phyloP scores from a whole-genome alignment of 768 basidiomycete species.

The Lentinus brumalis region DNA sequence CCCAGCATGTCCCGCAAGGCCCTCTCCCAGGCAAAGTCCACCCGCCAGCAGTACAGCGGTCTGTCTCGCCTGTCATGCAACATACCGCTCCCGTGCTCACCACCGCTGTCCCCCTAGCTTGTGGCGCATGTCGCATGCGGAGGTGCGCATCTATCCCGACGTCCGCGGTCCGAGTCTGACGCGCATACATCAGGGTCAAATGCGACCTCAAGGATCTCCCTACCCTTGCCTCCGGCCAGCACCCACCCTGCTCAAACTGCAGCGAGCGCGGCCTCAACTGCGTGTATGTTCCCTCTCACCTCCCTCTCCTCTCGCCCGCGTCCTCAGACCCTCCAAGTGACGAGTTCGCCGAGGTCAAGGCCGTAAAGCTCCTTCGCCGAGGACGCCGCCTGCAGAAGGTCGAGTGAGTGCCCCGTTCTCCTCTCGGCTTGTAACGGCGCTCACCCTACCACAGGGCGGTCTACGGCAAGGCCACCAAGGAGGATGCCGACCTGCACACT shows the following conservation, averaged over 20 bases:
- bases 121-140: constrained; percentile 90
- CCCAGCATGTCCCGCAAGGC: constrained; percentile 21
- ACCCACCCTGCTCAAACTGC: constrained; percentile 81
- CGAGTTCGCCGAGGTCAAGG: constrained; percentile 89
- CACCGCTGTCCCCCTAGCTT: constrained; percentile 73
- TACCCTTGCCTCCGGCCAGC: constrained; percentile 44
- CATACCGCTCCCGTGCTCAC: constrained; percentile 24
- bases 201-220: constrained; percentile 90
- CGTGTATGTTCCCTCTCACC: constrained; percentile 63
- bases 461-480: constrained; percentile 67
- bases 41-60: constrained; percentile 29
- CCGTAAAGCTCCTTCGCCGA: constrained; percentile 80
- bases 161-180: background rate
- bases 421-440: constrained; percentile 1
- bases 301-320: background rate
- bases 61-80: constrained; percentile 37
- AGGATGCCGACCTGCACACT: constrained; percentile 38
- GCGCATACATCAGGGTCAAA: constrained; percentile 61
- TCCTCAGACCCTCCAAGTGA: constrained; percentile 53
- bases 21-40: constrained; percentile 29
- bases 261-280: constrained; percentile 87
- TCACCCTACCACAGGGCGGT: constrained; percentile 55
- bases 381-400: constrained; percentile 83
- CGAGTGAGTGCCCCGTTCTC: constrained; percentile 54
- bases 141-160: constrained; percentile 47